Conservation (phyloP, 176 grass and related monocot species). For the Aegilops speltoides region DNA sequence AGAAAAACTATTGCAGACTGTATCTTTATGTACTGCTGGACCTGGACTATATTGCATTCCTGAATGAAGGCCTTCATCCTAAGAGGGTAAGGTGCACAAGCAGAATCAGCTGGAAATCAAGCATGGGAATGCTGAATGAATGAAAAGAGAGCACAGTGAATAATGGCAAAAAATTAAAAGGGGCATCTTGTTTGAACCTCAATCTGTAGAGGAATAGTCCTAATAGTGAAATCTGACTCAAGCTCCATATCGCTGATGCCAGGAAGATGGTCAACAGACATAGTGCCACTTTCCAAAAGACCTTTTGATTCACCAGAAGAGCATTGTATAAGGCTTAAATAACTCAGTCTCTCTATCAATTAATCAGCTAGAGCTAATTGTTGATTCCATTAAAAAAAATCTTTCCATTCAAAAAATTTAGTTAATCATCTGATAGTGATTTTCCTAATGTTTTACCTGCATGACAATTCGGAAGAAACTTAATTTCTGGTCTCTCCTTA, state of each 20-base stretch:
- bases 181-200: constrained; percentile 42
- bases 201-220: constrained; percentile 66
- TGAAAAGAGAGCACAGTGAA: constrained; percentile 7
- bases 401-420: background rate
- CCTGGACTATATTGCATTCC: constrained; percentile 27
- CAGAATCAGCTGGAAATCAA: constrained; percentile 24
- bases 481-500: constrained; percentile 24
- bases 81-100: constrained; percentile 26
- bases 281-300: constrained; percentile 21
- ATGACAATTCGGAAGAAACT: constrained; percentile 30
- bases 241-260: constrained; percentile 39
- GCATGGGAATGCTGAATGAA: background rate
- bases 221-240: constrained; percentile 67
- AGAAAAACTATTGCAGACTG: constrained; percentile 29
- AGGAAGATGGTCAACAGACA: constrained; percentile 14
- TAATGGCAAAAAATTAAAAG: constrained; percentile 2
- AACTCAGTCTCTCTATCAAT: constrained; percentile 25
- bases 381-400: background rate
- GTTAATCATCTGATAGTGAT: background rate
- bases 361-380: constrained; percentile 19
- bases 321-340: constrained; percentile 34
- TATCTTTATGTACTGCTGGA: constrained; percentile 27
- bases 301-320: constrained; percentile 33
- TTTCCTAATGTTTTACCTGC: constrained; percentile 40
- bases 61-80: constrained; percentile 40